Evolutionary conservation across 805 yeast genomes (phyloP), one percentile per base, ranked within the genome.

Genomic region (Teunomyces kruisii): DNA sequence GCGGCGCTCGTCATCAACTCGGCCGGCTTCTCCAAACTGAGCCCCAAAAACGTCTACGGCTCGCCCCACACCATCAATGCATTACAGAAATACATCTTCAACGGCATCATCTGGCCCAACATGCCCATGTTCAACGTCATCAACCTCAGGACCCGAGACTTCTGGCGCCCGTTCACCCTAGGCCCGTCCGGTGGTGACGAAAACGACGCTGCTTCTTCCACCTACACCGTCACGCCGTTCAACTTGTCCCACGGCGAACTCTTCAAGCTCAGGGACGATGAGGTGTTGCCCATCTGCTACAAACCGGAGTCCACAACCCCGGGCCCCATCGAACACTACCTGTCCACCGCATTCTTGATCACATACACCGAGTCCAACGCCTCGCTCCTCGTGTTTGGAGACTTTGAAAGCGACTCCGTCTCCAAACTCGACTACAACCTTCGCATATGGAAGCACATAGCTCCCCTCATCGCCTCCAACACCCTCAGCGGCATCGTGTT

Each of bases 41-140:
- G 48, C 40, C 32, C 52, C 61, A 3, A 83, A 78, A 55, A 8
- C 3, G 58, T 88, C 3, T 77, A 71, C 49, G 96, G 89, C 0
- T 62, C 81, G 2, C 50, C 58, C 0, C 62, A 69, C 22, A 83
- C 92, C 0, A 66, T 81, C 1, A 64, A 72, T 5, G 76, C 81
- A 0, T 59, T 90, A 8, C 63, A 72, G 47, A 58, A 62, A 1
- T 74, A 82, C 59, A 62, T 88, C 0, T 90, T 90, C 65, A 91
- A 90, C 61, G 88, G 84, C 37, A 55, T 67, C 4, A 68, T 87
- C 2, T 90, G 97, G 97, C 97, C 97, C 4, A 76, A 86, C 53
- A 64, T 83, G 58, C 68, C 76, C 9, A 55, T 52, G 39, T 58
- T 59, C 37, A 55, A 60, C 24, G 47, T 66, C 13, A 24, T 71